phyloP scores from a whole-genome alignment of 768 basidiomycete genomes.

The Mycena galopus region DNA sequence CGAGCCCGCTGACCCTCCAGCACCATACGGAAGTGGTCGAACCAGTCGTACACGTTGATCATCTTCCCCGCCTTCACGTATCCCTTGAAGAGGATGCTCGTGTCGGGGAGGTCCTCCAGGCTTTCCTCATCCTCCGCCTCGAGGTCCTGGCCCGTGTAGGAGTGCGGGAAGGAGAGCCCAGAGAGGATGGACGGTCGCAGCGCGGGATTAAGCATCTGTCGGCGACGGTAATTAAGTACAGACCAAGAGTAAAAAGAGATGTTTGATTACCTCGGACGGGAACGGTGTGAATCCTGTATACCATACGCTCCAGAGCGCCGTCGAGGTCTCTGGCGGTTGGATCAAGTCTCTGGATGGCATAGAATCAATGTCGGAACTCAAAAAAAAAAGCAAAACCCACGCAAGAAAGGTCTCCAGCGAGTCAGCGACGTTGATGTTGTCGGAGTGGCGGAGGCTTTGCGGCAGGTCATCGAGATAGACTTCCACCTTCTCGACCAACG shows the following conservation, averaged over 20 bases:
- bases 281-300: conserved; percentile 76
- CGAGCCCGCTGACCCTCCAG: conserved; percentile 69
- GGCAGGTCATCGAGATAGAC: conserved; percentile 53
- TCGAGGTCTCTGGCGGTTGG: conserved; percentile 60
- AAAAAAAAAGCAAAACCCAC: conserved; percentile 48
- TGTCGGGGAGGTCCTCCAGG: conserved; percentile 76
- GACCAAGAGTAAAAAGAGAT: neutral
- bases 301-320: conserved; percentile 77
- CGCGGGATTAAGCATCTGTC: conserved; percentile 78
- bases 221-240: neutral
- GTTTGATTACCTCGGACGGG: conserved; percentile 68
- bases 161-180: conserved; percentile 70
- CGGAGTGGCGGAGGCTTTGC: conserved; percentile 46
- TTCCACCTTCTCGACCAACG: conserved; percentile 57
- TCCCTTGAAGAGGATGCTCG: conserved; percentile 79
- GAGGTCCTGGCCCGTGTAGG: conserved; percentile 52
- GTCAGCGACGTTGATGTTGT: conserved; percentile 55
- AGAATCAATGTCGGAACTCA: neutral
- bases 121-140: conserved; percentile 41
- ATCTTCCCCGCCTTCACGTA: conserved; percentile 85
- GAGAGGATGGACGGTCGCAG: conserved; percentile 71
- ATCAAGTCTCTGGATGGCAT: conserved; percentile 54
- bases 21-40: conserved; percentile 77
- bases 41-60: conserved; percentile 94
- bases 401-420: conserved; percentile 67